Base-by-base conservation (phyloP, 164 flowering plant species). In the Buxus sempervirens region DNA sequence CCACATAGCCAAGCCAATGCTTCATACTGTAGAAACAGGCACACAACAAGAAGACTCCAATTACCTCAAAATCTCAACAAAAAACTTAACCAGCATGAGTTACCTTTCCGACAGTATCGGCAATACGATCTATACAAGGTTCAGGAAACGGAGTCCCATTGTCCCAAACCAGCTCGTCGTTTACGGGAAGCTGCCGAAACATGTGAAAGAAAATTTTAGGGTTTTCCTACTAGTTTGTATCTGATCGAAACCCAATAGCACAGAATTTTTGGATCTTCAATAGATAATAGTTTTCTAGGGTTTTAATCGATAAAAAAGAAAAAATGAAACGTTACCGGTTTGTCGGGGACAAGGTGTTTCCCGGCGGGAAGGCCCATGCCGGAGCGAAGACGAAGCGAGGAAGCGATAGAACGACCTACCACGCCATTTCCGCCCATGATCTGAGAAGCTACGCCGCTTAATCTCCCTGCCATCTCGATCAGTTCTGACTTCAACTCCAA, bases 311-410 rank as follows among this genome's bases (percentile, higher is more conserved):
- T n/a, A n/a, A n/a, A n/a, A n/a, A n/a, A n/a, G n/a, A n/a, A n/a
- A 32, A 32, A 32, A 7, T 3, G 5, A 32, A 32, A 32, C 7
- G 38, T 71, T 65, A 95, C 97, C 22, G 99, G 99, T 68, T 87
- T 96, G 73, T 90, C 81, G 45, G 98, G 99, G 73, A 96, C 93
- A 83, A 93, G 80, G 88, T 88, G 96, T 67, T 81, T 89, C 77
- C 98, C 99, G 67, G 87, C 95, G 57, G 99, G 98, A 63, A 90
- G 93, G 63, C 99, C 98, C 98, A 96, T 96, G 71, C 99, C 99
- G 64, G 97, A 68, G 59, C 99, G 92, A n/a, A 75, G 85, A n/a
- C 92, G 95, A 66, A 90, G 93, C 60, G 98, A 89, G 56, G 90
- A 77, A 20, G 86, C 82, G 62, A 77, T 72, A 23, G 96, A 90